Base-by-base conservation (phyloP, 108 stramenopile species). In the Nannochloropsis oceanica region DNA sequence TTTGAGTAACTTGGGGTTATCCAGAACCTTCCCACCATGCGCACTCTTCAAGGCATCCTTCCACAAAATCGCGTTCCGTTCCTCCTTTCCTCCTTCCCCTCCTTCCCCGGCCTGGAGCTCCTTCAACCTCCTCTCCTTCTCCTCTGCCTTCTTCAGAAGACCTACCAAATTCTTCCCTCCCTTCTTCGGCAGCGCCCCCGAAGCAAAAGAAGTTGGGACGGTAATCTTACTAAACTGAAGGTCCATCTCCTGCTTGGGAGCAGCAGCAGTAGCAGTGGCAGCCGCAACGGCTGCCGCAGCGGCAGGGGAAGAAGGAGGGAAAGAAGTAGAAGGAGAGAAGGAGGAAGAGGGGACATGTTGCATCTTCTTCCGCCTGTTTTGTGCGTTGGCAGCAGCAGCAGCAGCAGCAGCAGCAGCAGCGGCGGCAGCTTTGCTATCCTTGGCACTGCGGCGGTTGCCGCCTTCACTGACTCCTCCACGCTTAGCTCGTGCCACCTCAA, bases 61-160 rank as follows among this genome's bases (percentile, higher is more conserved):
- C 94, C 95, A 96, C 83, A 92, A 91, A 20, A 96, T 92, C 44
- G 91, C 91, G 43, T 83, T 88, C 18, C 93, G 92, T 90, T 94
- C 94, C 82, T 92, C 90, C 84, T 93, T 91, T 80, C 94, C 94
- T 73, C 93, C 93, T 18, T 81, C 79, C 73, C 94, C 94, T 73
- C 93, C 93, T 14, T 81, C 79, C 73, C 92, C 89, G 44, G 87
- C 83, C 86, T 94, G 94, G 22, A 96, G 87, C 83, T 94, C 92
- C 84, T 93, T 89, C 85, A 95, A 84, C 14, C 93, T 87, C 46
- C 91, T 85, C 59, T 91, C 92, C 87, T 96, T 96, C 83, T 83
- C 88, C 87, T 96, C 94, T 12, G 95, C 95, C 91, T 96, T 94
- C 27, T 92, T 93, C 44, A 96, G 87, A 84, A 96, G 85, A 84